A percentile compares a stretch with the other conserved stretches of the same genome.
Evolutionary conservation across 768 basidiomycete genomes (phyloP).

Genomic region (Termitomyces titanicus): DNA sequence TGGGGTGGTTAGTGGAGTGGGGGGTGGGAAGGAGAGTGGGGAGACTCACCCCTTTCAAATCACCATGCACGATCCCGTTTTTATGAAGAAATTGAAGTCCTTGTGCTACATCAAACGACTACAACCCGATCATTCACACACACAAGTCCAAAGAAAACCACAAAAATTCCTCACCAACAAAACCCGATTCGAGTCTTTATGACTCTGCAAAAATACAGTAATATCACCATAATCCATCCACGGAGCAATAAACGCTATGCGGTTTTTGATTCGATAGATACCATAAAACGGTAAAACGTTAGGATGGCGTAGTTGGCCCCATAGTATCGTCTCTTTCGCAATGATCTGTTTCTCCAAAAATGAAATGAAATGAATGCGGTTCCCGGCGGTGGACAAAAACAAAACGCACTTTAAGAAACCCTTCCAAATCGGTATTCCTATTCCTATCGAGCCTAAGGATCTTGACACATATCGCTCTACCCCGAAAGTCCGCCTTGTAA

Average conservation of each 20-base stretch:
- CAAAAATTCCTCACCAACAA: conserved; percentile 1
- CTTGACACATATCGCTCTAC: not conserved
- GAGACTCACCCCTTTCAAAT: conserved; percentile 4
- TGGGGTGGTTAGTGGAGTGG: too few relatives aligned
- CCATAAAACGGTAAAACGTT: conserved; percentile 9
- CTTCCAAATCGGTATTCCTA: not conserved
- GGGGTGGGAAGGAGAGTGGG: too few relatives aligned
- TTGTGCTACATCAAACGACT: conserved; percentile 6
- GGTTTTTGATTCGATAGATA: not conserved
- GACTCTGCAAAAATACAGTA: not conserved
- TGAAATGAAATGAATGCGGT: not conserved
- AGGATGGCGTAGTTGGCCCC: conserved; percentile 7
- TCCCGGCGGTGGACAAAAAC: not conserved
- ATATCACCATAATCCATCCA: conserved; percentile 3
- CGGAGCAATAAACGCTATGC: not conserved
- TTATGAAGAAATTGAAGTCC: conserved; percentile 3
- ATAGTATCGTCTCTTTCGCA: conserved; percentile 5
- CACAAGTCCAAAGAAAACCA: not conserved
- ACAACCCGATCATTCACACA: not conserved
- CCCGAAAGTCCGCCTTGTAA: not conserved
- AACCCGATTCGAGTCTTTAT: not conserved
- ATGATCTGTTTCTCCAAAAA: too few relatives aligned
- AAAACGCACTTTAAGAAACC: not conserved
- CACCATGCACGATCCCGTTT: conserved; percentile 6
- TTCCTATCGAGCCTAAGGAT: not conserved